These are phyloP conservation scores for Populus hybrid DNA, from an alignment of 441 rosid species.

Conservation along the genomic window DNA sequence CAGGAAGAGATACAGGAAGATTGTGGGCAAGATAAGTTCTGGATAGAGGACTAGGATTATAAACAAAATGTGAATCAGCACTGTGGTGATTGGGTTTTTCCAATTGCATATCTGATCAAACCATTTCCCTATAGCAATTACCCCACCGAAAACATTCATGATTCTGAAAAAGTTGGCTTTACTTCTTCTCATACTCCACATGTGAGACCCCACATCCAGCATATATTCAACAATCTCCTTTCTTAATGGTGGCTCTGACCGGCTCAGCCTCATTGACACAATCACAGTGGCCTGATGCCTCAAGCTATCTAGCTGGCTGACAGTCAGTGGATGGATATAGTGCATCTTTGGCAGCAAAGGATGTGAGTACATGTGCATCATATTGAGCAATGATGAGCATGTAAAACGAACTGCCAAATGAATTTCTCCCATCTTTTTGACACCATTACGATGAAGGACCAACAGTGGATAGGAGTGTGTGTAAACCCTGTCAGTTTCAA, in stretches of 20 bases:
- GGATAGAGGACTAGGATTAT: constrained; percentile 89
- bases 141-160: constrained; percentile 71
- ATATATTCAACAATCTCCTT: constrained; percentile 95
- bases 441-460: constrained; percentile 80
- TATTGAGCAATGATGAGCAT: constrained; percentile 84
- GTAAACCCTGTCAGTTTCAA: constrained; percentile 87
- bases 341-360: constrained; percentile 97
- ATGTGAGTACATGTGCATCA: constrained; percentile 90
- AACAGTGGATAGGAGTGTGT: constrained; percentile 89
- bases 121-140: constrained; percentile 90
- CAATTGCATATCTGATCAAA: constrained; percentile 92
- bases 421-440: constrained; percentile 95
- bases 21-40: constrained; percentile 84
- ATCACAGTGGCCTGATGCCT: constrained; percentile 93
- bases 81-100: constrained; percentile 91
- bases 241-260: constrained; percentile 92
- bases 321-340: constrained; percentile 84
- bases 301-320: constrained; percentile 79
- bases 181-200: constrained; percentile 99
- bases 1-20: constrained; percentile 89
- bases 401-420: constrained; percentile 92
- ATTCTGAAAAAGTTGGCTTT: constrained; percentile 94
- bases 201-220: constrained; percentile 96
- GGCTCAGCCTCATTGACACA: constrained; percentile 79
- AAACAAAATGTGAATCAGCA: constrained; percentile 85